phyloP scores from a whole-genome alignment of 2,329 filamentous ascomycete genomes.

The Calonectria montana region DNA sequence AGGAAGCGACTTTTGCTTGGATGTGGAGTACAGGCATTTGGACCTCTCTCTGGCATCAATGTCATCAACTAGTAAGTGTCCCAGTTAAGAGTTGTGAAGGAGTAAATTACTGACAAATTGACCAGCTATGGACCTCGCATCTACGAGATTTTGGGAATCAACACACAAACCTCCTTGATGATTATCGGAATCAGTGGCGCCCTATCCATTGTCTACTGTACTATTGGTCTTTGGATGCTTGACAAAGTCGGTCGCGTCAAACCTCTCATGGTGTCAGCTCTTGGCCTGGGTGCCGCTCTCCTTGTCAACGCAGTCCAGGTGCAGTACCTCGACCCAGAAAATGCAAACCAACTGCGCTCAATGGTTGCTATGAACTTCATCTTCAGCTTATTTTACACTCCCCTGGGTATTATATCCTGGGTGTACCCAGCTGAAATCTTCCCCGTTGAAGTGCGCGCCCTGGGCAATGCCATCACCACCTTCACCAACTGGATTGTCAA shows the following conservation, averaged over 20 bases:
- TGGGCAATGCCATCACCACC: slow-evolving; percentile 44
- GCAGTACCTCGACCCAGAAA: slow-evolving; percentile 39
- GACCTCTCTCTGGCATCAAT: slow-evolving; percentile 57
- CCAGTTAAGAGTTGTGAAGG: too few relatives aligned
- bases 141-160: slow-evolving; percentile 57
- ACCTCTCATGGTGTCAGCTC: slow-evolving; percentile 56
- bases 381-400: slow-evolving; percentile 45
- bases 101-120: slow-evolving; percentile 16
- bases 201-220: slow-evolving; percentile 60
- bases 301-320: slow-evolving; percentile 44
- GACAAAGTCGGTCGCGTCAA: slow-evolving; percentile 61
- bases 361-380: slow-evolving; percentile 50
- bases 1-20: slow-evolving; percentile 58
- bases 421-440: slow-evolving; percentile 55
- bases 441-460: slow-evolving; percentile 47
- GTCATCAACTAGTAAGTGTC: slow-evolving; percentile 40
- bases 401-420: slow-evolving; percentile 57
- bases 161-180: slow-evolving; percentile 57
- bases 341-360: slow-evolving; percentile 41
- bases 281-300: slow-evolving; percentile 40
- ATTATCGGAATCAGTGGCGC: slow-evolving; percentile 63
- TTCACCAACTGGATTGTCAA: slow-evolving; percentile 47
- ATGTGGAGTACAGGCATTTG: slow-evolving; percentile 60
- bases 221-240: slow-evolving; percentile 56
- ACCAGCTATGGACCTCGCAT: slow-evolving; percentile 47